A percentile compares a stretch with the other conserved stretches of the same genome.
These are phyloP conservation scores for Ormosia semicastrata DNA, from an alignment of 306 rosid species.

Conservation along the genomic window DNA sequence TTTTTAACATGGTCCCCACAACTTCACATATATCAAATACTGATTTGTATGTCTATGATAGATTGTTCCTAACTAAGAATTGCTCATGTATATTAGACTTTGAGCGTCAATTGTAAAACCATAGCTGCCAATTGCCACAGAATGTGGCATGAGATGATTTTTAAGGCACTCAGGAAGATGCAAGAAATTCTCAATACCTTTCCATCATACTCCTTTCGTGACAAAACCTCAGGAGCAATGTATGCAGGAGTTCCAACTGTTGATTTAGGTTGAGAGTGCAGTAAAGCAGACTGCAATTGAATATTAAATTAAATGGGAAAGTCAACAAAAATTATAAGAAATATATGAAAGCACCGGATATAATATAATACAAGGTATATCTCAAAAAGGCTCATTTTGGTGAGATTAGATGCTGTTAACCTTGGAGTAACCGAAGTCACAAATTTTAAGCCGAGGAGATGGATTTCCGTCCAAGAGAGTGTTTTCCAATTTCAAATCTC, in stretches of 20 bases:
- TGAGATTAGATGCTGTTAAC: constrained; percentile 35
- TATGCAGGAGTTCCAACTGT: constrained; percentile 99
- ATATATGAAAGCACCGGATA: background rate
- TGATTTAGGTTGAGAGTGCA: constrained; percentile 96
- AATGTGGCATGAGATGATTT: constrained; percentile 1
- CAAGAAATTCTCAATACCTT: constrained; percentile 56
- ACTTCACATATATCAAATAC: too few relatives aligned
- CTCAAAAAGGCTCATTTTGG: background rate
- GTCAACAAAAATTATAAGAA: background rate
- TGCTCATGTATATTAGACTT: background rate
- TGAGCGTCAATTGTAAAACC: background rate
- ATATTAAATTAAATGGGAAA: background rate
- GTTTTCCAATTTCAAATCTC: constrained; percentile 98
- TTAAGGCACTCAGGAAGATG: background rate
- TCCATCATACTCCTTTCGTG: constrained; percentile 90
- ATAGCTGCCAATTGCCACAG: background rate
- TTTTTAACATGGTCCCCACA: too few relatives aligned
- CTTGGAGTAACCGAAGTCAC: constrained; percentile 99
- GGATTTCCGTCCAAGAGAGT: constrained; percentile 97
- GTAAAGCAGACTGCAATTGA: constrained; percentile 72
- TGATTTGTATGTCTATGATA: too few relatives aligned
- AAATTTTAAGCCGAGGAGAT: constrained; percentile 88
- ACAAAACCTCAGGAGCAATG: constrained; percentile 94
- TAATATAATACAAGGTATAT: background rate
- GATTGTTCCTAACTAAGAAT: too few relatives aligned